A percentile compares a stretch with the other conserved stretches of the same genome.
Evolutionary conservation across 2,329 filamentous ascomycete genomes (phyloP).

Genomic region (Fusarium sp.): DNA sequence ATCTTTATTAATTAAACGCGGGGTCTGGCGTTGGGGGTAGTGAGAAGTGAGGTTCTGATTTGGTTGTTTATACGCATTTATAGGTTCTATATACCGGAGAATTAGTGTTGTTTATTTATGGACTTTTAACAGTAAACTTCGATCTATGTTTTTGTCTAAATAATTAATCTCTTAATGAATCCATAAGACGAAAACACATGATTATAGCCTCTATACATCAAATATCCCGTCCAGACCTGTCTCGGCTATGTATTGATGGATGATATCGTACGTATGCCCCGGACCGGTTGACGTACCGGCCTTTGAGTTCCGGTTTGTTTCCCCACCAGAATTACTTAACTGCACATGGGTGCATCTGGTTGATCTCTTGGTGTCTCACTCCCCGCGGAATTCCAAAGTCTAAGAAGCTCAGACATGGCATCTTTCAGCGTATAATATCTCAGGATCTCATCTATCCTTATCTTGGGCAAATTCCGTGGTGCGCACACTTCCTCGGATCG

Average conservation of each 20-base stretch:
- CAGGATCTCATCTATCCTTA: neutral
- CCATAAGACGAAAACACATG: neutral
- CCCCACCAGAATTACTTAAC: conserved; percentile 9
- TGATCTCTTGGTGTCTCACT: conserved; percentile 8
- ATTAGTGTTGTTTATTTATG: neutral
- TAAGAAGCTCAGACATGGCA: neutral
- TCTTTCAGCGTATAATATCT: neutral
- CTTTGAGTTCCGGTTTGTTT: conserved; percentile 28
- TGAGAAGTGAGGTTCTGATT: conserved; percentile 24
- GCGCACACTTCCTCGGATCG: conserved; percentile 22
- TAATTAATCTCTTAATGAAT: neutral
- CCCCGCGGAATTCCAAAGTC: conserved; percentile 7
- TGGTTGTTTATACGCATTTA: neutral
- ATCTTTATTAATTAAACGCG: conserved; percentile 24
- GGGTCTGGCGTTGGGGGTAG: conserved; percentile 17
- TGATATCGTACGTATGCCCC: conserved; percentile 31
- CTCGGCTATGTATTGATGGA: conserved; percentile 18
- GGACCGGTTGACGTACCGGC: conserved; percentile 29
- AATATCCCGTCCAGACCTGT: conserved; percentile 5
- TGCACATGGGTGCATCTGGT: conserved; percentile 6
- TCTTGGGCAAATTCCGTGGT: neutral
- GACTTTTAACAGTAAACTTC: neutral
- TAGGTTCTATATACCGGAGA: neutral
- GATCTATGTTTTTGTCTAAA: neutral
- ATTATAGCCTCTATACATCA: neutral